These are phyloP conservation scores for Fusarium nematophilum DNA, from an alignment of 2,329 filamentous ascomycete genomes.

Conservation along the genomic window DNA sequence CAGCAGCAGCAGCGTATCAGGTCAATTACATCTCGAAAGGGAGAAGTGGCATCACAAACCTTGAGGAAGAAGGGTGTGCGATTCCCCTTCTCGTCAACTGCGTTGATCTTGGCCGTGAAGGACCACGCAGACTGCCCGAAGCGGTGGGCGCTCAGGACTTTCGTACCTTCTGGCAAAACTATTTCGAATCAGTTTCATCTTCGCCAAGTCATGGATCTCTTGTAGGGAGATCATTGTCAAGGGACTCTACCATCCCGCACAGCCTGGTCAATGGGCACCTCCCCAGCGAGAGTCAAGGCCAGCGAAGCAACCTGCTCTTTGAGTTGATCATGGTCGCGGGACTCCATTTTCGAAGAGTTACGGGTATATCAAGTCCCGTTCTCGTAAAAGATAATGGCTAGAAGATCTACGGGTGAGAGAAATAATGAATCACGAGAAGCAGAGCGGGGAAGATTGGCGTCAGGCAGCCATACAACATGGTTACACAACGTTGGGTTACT, in stretches of 20 bases:
- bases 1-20: background rate
- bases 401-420: too few species aligned
- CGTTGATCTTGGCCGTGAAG: slow-evolving; percentile 8
- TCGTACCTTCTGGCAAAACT: slow-evolving; percentile 10
- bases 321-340: too few species aligned
- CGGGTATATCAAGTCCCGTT: too few species aligned
- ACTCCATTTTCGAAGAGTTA: too few species aligned
- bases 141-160: background rate
- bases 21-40: too few species aligned
- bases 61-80: slow-evolving; percentile 16
- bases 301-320: too few species aligned
- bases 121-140: slow-evolving; percentile 15
- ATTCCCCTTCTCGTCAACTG: slow-evolving; percentile 2
- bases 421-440: too few species aligned
- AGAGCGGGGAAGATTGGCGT: too few species aligned
- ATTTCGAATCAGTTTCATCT: background rate
- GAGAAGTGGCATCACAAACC: background rate
- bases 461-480: too few species aligned
- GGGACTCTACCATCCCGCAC: background rate
- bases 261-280: background rate
- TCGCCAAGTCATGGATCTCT: background rate
- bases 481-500: too few species aligned
- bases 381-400: too few species aligned
- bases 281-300: too few species aligned
- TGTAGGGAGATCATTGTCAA: background rate